Evolutionary conservation across 345 rosid species (phyloP), one percentile per base, ranked within the genome.

Genomic region (Melaleuca quinquenervia): DNA sequence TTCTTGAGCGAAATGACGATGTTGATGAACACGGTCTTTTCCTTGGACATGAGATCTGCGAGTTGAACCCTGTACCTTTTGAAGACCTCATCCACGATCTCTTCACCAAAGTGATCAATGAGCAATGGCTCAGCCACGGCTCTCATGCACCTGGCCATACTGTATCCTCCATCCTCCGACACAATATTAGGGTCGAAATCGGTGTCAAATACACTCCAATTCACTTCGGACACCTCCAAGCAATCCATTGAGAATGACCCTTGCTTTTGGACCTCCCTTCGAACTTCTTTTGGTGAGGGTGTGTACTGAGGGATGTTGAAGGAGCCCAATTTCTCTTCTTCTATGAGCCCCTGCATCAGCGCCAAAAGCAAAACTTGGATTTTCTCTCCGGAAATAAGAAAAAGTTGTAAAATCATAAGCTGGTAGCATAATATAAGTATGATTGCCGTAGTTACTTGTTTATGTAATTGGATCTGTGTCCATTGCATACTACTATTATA

Each of bases 71-170:
- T 11, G 70, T 83, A 89, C 64, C 90, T 85, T 6, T 18, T 10
- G 82, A 89, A 90, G n/a, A 88, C 84, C n/a, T 88, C 90, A 8
- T 89, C 91, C 18, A 89, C 85, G 32, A 86, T 62, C 24, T 26
- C 87, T 70, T 89, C 91, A 16, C 91, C 92, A 41, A 92, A 94
- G 49, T 94, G 95, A 84, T 88, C 87, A 14, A 89, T 52, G 15
- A 93, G 93, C 89, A 94, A 84, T 4, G 93, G 95, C 82, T 93
- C 96, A 12, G 91, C 86, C 87, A 89, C 96, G 3, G 96, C 94
- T 87, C 95, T 90, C 49, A 93, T 88, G 88, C 90, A 90, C 84
- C 48, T 84, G 2, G 93, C 93, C 52, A 91, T 90, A 48, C 82
- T 87, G 52, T 90, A 87, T 55, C 90, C 94, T 15, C 83, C 88